A percentile compares a stretch with the other conserved stretches of the same genome.
Evolutionary conservation across 225 moss, liverwort and hornwort genomes (phyloP).

Genomic region (Marchantia polymorpha): DNA sequence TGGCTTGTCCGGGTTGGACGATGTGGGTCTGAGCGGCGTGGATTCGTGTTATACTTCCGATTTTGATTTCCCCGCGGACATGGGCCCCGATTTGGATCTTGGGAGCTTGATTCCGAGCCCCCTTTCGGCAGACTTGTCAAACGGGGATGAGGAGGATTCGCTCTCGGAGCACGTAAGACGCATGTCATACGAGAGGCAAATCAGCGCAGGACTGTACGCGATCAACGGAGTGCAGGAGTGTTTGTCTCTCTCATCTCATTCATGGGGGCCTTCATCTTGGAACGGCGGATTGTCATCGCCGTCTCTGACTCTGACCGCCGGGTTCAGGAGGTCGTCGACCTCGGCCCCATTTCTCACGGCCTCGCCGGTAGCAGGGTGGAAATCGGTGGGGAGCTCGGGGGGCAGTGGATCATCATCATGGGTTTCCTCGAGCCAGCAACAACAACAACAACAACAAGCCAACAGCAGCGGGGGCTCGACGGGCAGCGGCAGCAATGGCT

Average conservation of each 20-base stretch:
- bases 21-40: conserved; percentile 34
- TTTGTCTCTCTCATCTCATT: conserved; percentile 27
- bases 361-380: conserved; percentile 21
- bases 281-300: conserved; percentile 35
- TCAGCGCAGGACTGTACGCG: conserved; percentile 26
- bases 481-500: conserved; percentile 10
- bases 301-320: conserved; percentile 29
- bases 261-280: conserved; percentile 23
- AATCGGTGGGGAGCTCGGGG: background rate
- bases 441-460: conserved; percentile 2
- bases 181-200: conserved; percentile 37
- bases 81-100: conserved; percentile 33
- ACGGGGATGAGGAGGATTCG: conserved; percentile 25
- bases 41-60: conserved; percentile 35
- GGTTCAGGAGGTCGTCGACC: conserved; percentile 24
- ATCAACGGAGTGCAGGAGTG: conserved; percentile 41
- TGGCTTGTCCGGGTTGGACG: conserved; percentile 41
- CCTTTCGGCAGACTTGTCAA: conserved; percentile 7
- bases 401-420: conserved; percentile 14
- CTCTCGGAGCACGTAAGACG: conserved; percentile 39
- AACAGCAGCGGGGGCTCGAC: background rate
- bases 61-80: conserved; percentile 43
- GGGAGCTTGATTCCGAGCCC: conserved; percentile 28
- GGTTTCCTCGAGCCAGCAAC: background rate
- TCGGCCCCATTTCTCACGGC: conserved; percentile 28